Percentiles rank a stretch among this genome's conserved stretches.
Conservation (phyloP, 148 eudicot genomes). For the Amaranthus palmeri region DNA sequence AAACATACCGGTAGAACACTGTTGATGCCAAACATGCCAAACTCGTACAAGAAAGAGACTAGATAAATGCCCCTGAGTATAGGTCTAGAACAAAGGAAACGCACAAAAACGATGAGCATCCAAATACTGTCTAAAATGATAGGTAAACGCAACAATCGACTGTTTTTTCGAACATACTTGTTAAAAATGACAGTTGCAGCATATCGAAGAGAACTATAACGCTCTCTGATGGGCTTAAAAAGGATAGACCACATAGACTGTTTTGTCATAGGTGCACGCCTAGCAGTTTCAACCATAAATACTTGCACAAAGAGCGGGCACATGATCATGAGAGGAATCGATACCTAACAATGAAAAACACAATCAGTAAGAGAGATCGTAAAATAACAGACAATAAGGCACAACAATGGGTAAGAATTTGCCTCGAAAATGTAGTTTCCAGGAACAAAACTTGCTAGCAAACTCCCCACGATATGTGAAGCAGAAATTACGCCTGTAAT, state of each 20-base stretch:
- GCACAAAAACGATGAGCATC: constrained; percentile 11
- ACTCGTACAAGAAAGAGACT: constrained; percentile 70
- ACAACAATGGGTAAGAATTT: constrained; percentile 27
- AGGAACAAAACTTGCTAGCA: constrained; percentile 60
- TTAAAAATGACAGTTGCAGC: constrained; percentile 45
- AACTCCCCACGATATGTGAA: constrained; percentile 60
- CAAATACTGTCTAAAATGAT: neutral
- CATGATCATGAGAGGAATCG: constrained; percentile 51
- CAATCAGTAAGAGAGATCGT: neutral
- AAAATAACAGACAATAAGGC: neutral
- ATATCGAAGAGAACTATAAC: constrained; percentile 54
- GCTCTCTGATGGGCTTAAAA: constrained; percentile 38
- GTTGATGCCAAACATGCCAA: constrained; percentile 78
- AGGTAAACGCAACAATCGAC: neutral
- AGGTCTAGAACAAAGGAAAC: constrained; percentile 37
- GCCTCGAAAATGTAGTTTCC: constrained; percentile 55
- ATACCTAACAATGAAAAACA: constrained; percentile 36
- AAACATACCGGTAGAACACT: constrained; percentile 60
- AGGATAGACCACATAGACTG: constrained; percentile 32
- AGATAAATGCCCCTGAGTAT: constrained; percentile 54
- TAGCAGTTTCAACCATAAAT: constrained; percentile 58
- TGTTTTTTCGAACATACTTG: constrained; percentile 30
- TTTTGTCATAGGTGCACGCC: constrained; percentile 31
- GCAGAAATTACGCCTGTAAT: constrained; percentile 72
- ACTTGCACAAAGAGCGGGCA: constrained; percentile 51